Evolutionary conservation across 2,329 filamentous ascomycete species (phyloP).

Genomic region (Furcasterigmium sp.): DNA sequence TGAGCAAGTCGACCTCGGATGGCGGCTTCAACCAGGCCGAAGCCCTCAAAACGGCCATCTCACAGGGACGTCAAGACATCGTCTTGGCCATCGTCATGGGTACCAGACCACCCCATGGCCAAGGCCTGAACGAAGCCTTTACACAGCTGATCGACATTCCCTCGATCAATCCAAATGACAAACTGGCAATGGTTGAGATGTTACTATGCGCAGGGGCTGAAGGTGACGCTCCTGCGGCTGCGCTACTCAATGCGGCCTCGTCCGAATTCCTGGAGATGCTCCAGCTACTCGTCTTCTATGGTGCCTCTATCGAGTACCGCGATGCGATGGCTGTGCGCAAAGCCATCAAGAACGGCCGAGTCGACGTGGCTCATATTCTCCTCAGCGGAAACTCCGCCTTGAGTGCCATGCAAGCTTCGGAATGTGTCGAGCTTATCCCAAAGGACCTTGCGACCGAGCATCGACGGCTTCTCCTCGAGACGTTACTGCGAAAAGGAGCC

Average conservation of each 20-base stretch:
- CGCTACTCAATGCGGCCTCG: slow-evolving; percentile 42
- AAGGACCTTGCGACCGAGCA: slow-evolving; percentile 39
- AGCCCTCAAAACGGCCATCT: slow-evolving; percentile 45
- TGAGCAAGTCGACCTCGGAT: slow-evolving; percentile 49
- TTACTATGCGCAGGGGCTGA: slow-evolving; percentile 53
- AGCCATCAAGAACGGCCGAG: slow-evolving; percentile 39
- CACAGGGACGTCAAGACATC: slow-evolving; percentile 45
- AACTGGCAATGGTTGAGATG: slow-evolving; percentile 47
- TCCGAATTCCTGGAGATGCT: slow-evolving; percentile 50
- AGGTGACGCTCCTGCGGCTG: slow-evolving; percentile 43
- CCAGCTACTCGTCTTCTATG: slow-evolving; percentile 44
- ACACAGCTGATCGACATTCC: slow-evolving; percentile 37
- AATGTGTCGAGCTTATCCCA: slow-evolving; percentile 43
- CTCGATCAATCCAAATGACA: slow-evolving; percentile 41
- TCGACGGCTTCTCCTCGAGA: slow-evolving; percentile 35
- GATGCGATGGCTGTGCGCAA: slow-evolving; percentile 43
- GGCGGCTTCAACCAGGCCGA: slow-evolving; percentile 46
- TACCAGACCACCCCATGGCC: slow-evolving; percentile 42
- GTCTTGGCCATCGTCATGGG: slow-evolving; percentile 50
- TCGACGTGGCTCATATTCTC: slow-evolving; percentile 41
- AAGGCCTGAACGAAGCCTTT: slow-evolving; percentile 46
- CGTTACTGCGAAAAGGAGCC: slow-evolving; percentile 47
- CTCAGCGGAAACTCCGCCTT: slow-evolving; percentile 37
- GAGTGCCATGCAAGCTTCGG: slow-evolving; percentile 40
- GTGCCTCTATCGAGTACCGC: slow-evolving; percentile 50